Percentiles rank a stretch among this genome's conserved stretches.
These are phyloP conservation scores for Groenewaldozyma tartarivorans DNA, from an alignment of 805 yeast genomes.

Conservation along the genomic window DNA sequence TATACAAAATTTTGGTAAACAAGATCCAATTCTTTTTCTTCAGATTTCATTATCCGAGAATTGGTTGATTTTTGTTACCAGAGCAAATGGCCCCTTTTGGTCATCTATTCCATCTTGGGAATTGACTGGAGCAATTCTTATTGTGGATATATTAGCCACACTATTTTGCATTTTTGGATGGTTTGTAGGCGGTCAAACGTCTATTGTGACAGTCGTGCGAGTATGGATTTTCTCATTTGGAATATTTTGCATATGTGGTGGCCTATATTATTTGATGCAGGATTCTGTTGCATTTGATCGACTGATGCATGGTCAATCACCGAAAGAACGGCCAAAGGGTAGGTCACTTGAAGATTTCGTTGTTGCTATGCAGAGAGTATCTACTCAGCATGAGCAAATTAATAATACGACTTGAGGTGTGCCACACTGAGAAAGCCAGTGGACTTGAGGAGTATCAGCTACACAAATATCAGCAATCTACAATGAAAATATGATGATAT, in stretches of 20 bases:
- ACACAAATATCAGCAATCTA: no score
- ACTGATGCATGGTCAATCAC: conserved; percentile 45
- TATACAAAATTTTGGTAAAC: conserved; percentile 89
- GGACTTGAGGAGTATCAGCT: no score
- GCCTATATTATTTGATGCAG: conserved; percentile 91
- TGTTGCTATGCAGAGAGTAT: conserved; percentile 55
- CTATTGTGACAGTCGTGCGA: conserved; percentile 89
- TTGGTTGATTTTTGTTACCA: conserved; percentile 94
- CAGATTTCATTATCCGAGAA: conserved; percentile 92
- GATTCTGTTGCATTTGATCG: conserved; percentile 40
- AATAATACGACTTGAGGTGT: no score
- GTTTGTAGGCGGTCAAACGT: conserved; percentile 98
- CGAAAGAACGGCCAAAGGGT: conserved; percentile 32
- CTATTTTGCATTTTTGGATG: conserved; percentile 90
- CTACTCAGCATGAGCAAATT: conserved; percentile 53
- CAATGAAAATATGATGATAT: no score
- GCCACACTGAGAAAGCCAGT: no score
- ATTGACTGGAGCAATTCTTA: conserved; percentile 85
- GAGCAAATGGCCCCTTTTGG: conserved; percentile 99
- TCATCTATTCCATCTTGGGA: conserved; percentile 95
- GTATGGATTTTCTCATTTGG: conserved; percentile 95
- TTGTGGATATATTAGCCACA: conserved; percentile 86
- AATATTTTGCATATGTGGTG: conserved; percentile 93
- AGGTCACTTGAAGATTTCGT: conserved; percentile 52
- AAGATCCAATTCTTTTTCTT: conserved; percentile 88